Evolutionary conservation across 2,329 filamentous ascomycete species (phyloP).

Genomic region (Amesomyces nigricolor): DNA sequence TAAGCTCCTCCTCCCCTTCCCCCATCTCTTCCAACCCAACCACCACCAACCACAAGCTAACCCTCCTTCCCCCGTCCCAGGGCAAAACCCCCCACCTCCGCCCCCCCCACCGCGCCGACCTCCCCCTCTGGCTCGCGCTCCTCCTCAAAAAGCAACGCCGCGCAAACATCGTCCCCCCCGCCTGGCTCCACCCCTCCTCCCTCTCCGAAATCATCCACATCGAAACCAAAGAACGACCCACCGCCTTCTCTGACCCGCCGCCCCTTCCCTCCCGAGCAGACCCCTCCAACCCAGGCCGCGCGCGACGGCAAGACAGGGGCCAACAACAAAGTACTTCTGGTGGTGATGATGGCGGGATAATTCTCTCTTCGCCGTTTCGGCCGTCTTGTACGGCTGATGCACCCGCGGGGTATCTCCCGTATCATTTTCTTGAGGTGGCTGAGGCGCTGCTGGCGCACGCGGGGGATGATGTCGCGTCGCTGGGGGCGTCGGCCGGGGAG

Average conservation of each 20-base stretch:
- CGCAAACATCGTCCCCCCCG: conserved; percentile 84
- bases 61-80: conserved; percentile 42
- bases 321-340: neutral
- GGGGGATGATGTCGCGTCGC: conserved; percentile 64
- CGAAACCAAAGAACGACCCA: conserved; percentile 67
- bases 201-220: conserved; percentile 72
- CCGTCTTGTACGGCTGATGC: conserved; percentile 61
- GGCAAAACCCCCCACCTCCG: conserved; percentile 70
- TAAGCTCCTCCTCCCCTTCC: conserved; percentile 47
- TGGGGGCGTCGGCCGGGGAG: conserved; percentile 53
- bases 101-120: conserved; percentile 70
- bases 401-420: conserved; percentile 68
- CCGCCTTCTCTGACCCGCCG: conserved; percentile 72
- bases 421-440: conserved; percentile 90
- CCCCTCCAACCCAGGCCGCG: conserved; percentile 42
- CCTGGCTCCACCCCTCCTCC: conserved; percentile 76
- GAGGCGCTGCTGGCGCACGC: conserved; percentile 84
- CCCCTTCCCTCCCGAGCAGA: conserved; percentile 54
- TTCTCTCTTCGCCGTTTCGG: conserved; percentile 69
- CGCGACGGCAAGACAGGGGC: conserved; percentile 27
- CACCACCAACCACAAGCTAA: conserved; percentile 11
- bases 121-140: conserved; percentile 92
- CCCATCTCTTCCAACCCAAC: conserved; percentile 19
- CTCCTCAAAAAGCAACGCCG: conserved; percentile 91
- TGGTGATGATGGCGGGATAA: conserved; percentile 26